A percentile compares a stretch with the other conserved stretches of the same genome.
Conservation (phyloP, 345 rosid genomes). For the Eucalyptus paniculata region DNA sequence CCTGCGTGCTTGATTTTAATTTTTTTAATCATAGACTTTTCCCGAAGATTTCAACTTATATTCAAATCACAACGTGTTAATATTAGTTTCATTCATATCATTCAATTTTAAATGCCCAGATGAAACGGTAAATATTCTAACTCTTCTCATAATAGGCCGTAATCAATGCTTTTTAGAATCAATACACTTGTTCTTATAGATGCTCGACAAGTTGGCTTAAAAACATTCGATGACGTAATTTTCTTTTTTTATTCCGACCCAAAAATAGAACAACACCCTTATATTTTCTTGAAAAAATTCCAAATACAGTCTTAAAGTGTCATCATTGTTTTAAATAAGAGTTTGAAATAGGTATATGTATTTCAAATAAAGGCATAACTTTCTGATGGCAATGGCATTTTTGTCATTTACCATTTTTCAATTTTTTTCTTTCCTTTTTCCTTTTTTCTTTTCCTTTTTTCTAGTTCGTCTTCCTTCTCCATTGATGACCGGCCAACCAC, state of each 20-base stretch:
- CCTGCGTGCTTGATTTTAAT: not conserved
- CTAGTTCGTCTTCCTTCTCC: too few relatives aligned
- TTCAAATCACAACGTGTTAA: not conserved
- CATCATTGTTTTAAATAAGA: too few relatives aligned
- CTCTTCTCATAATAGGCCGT: not conserved
- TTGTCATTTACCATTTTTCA: too few relatives aligned
- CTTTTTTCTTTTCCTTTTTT: fast-evolving
- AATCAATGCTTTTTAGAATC: too few relatives aligned
- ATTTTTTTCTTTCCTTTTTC: fast-evolving
- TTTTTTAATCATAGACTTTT: not conserved
- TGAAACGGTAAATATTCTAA: not conserved
- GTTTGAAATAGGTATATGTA: fast-evolving
- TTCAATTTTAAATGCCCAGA: not conserved
- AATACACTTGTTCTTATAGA: too few relatives aligned
- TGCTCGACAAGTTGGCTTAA: too few relatives aligned
- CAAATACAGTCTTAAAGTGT: too few relatives aligned
- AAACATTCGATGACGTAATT: too few relatives aligned
- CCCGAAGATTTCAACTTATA: not conserved
- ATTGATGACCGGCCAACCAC: fast-evolving
- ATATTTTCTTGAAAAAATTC: too few relatives aligned
- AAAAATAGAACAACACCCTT: too few relatives aligned
- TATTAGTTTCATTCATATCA: not conserved
- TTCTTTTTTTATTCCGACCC: too few relatives aligned
- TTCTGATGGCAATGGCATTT: fast-evolving
- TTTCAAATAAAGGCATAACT: too few relatives aligned